A percentile compares a stretch with the other conserved stretches of the same genome.
These are phyloP conservation scores for Zymoseptoria passerinii DNA, from an alignment of 2,329 filamentous ascomycete species.

Conservation along the genomic window DNA sequence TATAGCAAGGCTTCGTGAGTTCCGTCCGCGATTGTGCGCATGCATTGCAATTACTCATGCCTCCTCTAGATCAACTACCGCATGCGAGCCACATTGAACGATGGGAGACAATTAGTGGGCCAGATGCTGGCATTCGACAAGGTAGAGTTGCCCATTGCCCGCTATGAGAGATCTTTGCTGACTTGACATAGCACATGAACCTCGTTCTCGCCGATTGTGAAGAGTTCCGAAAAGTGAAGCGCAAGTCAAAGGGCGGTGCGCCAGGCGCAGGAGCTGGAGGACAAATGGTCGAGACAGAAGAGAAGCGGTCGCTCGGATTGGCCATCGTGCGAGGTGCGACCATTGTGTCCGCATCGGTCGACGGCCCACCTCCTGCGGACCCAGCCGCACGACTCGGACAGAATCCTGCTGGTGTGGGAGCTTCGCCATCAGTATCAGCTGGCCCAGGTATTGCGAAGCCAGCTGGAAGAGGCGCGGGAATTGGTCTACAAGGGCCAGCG, in stretches of 20 bases:
- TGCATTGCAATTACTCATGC: conserved; percentile 13
- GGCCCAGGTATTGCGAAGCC: conserved; percentile 87
- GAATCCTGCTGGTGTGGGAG: conserved; percentile 55
- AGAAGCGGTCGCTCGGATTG: conserved; percentile 93
- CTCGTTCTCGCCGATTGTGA: conserved; percentile 96
- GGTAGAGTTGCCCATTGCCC: conserved; percentile 41
- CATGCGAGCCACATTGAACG: conserved; percentile 92
- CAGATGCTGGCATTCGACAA: conserved; percentile 99
- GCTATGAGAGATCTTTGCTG: conserved; percentile 7
- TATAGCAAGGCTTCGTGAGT: conserved; percentile 58
- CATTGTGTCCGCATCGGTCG: conserved; percentile 89
- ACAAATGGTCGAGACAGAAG: conserved; percentile 71
- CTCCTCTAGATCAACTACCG: conserved; percentile 85
- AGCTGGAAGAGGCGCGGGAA: conserved; percentile 68
- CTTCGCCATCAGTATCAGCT: conserved; percentile 59
- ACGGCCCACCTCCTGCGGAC: conserved; percentile 90
- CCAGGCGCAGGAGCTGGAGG: conserved; percentile 47
- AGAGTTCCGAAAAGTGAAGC: conserved; percentile 88
- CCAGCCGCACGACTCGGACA: conserved; percentile 82
- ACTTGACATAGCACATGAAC: conserved; percentile 77
- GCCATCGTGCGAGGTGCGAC: conserved; percentile 91
- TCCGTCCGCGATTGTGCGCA: conserved; percentile 12
- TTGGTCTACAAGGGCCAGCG: conserved; percentile 81
- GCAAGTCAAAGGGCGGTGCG: conserved; percentile 62
- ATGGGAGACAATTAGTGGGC: conserved; percentile 91